Base-by-base conservation (phyloP, 2,329 filamentous ascomycete species). In the Penicillium oxalicum region DNA sequence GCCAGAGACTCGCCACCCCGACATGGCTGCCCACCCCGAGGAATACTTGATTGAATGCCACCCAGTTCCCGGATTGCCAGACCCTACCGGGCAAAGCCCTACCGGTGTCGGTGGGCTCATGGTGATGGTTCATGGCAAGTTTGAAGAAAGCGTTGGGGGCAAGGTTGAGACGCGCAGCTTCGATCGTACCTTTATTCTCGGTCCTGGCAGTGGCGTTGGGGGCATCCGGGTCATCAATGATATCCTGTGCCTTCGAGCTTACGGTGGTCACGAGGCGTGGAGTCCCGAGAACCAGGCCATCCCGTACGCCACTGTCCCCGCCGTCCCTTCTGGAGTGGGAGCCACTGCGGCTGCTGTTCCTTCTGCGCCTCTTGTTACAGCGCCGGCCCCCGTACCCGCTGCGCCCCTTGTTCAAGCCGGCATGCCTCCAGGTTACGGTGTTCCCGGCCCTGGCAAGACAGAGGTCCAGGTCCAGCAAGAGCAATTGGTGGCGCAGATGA, bases 21-120 rank as follows among this genome's bases (percentile, higher is more conserved):
- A 86, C 60, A 78, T 94, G 53, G 74, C 77, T 42, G 71, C 78
- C 1, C 80, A 88, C 40, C 70, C 83, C 9, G 76, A 80, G 61
- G 87, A 90, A 59, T 95, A 89, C 77, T 80, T 89, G 45, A 82
- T 95, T 63, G 89, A 95, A 68, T 91, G 88, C 57, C 84, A 89
- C 59, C 79, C 85, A 12, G 74, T 91, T 32, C 80, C 84, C 1
- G 83, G 84, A 32, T 76, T 94, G 25, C 78, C 79, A 2, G 88
- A 94, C 58, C 83, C 83, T 2, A 78, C 77, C 9, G 82, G 83
- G 1, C 70, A 84, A 54, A 84, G 77, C 52, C 65, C 72, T 1
- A 72, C 74, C 18, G 88, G 87, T 4, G 87, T 91, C 18, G 86
- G 87, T 54, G 88, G 89, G 6, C 79, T 94, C 55, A 78, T 88